Percentiles rank a stretch among this genome's conserved stretches.
These are phyloP conservation scores for Paracoccidioides brasiliensis DNA, from an alignment of 2,329 filamentous ascomycete species.

Conservation along the genomic window DNA sequence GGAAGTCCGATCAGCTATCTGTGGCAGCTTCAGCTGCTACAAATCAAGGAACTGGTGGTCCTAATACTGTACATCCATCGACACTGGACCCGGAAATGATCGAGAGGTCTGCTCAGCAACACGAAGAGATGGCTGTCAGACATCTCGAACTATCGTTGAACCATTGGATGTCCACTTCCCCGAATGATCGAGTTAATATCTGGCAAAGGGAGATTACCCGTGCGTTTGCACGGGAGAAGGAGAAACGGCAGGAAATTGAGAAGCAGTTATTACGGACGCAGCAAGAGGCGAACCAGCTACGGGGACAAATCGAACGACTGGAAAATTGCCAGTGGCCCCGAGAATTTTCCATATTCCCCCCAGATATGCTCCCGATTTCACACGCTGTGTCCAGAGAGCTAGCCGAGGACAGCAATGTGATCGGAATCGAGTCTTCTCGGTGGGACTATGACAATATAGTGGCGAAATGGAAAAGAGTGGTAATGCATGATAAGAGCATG, in stretches of 20 bases:
- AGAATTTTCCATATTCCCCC: constrained; percentile 37
- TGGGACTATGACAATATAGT: constrained; percentile 39
- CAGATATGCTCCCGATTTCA: constrained; percentile 30
- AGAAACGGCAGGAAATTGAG: constrained; percentile 32
- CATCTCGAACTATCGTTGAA: constrained; percentile 67
- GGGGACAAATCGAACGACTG: constrained; percentile 34
- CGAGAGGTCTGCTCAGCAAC: constrained; percentile 39
- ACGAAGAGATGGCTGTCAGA: constrained; percentile 57
- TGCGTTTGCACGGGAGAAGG: constrained; percentile 33
- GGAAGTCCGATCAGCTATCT: constrained; percentile 39
- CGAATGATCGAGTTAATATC: constrained; percentile 36
- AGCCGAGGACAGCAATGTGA: constrained; percentile 20
- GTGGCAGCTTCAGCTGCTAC: constrained; percentile 4
- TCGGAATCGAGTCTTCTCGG: constrained; percentile 22
- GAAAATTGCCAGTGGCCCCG: constrained; percentile 36
- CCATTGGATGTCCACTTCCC: constrained; percentile 57
- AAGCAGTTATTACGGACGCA: constrained; percentile 32
- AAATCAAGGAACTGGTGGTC: constrained; percentile 5
- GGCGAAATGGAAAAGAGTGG: constrained; percentile 36
- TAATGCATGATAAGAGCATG: constrained; percentile 34
- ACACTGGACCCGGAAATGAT: constrained; percentile 26
- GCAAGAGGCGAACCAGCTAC: constrained; percentile 37
- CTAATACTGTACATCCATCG: constrained; percentile 7
- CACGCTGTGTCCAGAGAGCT: constrained; percentile 27
- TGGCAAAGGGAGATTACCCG: constrained; percentile 37